Percentiles rank a stretch among this genome's conserved stretches.
phyloP scores from a whole-genome alignment of 2,329 filamentous ascomycete species.

The Apiospora kogelbergensis region DNA sequence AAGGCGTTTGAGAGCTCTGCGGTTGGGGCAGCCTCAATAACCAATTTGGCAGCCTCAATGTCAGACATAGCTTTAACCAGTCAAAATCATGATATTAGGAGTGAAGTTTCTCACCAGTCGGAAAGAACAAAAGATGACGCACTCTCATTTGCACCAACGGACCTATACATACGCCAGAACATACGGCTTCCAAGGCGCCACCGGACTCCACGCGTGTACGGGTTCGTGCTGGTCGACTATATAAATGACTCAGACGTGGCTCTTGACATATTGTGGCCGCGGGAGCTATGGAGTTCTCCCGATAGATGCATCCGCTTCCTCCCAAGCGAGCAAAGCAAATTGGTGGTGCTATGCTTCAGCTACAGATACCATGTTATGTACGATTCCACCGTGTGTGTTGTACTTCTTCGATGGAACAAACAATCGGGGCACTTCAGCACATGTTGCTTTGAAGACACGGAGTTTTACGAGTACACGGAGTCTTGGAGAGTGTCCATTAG shows the following conservation, averaged over 20 bases:
- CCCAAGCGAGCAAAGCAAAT: background rate
- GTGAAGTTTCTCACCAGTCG: background rate
- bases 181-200: background rate
- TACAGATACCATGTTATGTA: no score
- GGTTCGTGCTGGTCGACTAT: background rate
- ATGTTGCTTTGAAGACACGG: background rate
- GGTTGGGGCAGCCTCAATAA: no score
- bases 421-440: background rate
- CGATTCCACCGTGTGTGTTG: background rate
- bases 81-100: background rate
- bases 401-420: background rate
- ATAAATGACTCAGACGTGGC: background rate
- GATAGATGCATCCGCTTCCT: background rate
- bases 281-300: background rate
- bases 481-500: background rate
- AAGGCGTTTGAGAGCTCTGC: no score
- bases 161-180: background rate
- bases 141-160: background rate
- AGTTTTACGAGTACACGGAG: no score
- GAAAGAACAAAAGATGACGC: background rate
- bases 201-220: background rate
- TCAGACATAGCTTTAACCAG: background rate
- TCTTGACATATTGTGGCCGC: background rate
- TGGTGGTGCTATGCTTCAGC: background rate
- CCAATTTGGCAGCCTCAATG: no score